phyloP scores from a whole-genome alignment of 257 asterid species.

The Nicotiana tomentosiformis region DNA sequence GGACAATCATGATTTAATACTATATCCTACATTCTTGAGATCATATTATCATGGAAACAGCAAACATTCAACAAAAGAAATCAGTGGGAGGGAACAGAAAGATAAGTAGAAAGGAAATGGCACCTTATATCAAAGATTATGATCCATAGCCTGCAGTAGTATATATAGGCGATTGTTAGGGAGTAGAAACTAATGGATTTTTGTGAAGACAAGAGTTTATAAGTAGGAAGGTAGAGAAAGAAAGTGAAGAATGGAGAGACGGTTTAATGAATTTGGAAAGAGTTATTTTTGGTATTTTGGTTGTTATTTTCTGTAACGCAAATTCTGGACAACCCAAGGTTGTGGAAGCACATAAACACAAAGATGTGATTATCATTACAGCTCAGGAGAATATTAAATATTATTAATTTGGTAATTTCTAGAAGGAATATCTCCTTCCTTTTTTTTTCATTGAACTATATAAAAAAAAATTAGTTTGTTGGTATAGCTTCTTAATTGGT shows the following conservation, averaged over 20 bases:
- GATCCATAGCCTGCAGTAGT: not conserved
- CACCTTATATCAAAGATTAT: not conserved
- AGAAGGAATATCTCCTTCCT: not conserved
- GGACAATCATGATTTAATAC: not conserved
- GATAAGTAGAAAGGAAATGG: not conserved
- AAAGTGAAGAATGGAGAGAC: not conserved
- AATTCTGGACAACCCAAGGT: conserved; percentile 1
- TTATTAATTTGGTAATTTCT: not conserved
- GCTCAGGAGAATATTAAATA: not conserved
- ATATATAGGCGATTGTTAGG: not conserved
- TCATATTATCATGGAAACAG: not conserved
- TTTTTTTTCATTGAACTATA: not conserved
- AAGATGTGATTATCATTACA: conserved; percentile 1
- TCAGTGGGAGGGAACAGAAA: not conserved
- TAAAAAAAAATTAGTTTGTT: not conserved
- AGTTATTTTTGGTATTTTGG: conserved; percentile 4
- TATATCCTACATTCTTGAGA: not conserved
- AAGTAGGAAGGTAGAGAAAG: not conserved
- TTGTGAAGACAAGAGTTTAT: not conserved
- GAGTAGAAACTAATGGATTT: not conserved
- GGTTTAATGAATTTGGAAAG: not conserved
- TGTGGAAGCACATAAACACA: conserved; percentile 10
- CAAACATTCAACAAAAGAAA: not conserved
- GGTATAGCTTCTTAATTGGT: not conserved
- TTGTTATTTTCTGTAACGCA: not conserved